These are phyloP conservation scores for Parasitella parasitica DNA, from an alignment of 371 early-diverging fungal genomes.

Conservation along the genomic window DNA sequence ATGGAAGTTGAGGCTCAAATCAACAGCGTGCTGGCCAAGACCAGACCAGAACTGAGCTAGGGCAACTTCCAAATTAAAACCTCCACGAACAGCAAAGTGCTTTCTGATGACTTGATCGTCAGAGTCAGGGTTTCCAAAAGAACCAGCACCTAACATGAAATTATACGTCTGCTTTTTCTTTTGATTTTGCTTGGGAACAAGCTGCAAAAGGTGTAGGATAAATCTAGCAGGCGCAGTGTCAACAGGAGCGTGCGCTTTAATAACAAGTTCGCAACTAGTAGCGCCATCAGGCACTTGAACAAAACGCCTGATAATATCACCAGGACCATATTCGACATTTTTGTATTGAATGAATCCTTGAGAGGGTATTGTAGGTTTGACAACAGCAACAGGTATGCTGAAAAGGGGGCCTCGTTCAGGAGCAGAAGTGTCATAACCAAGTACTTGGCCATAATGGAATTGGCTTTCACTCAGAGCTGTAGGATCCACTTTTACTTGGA, in stretches of 20 bases:
- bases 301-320: constrained; percentile 78
- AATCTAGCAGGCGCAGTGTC: constrained; percentile 58
- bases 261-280: constrained; percentile 60
- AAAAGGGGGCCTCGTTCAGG: constrained; percentile 81
- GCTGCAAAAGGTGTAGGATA: constrained; percentile 69
- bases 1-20: constrained; percentile 77
- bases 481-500: constrained; percentile 82
- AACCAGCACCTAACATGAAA: constrained; percentile 61
- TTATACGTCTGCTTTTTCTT: constrained; percentile 59
- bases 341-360: constrained; percentile 55
- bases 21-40: constrained; percentile 69
- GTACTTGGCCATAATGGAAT: constrained; percentile 79
- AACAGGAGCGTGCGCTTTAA: constrained; percentile 37
- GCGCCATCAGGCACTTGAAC: constrained; percentile 82
- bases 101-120: constrained; percentile 60
- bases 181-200: constrained; percentile 73
- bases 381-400: constrained; percentile 87
- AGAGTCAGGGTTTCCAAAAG: constrained; percentile 60
- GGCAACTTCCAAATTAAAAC: constrained; percentile 73
- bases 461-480: constrained; percentile 70
- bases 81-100: constrained; percentile 69
- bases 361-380: constrained; percentile 68
- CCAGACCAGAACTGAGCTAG: constrained; percentile 91
- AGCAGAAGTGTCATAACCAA: constrained; percentile 75
- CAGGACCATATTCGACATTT: constrained; percentile 71